A percentile compares a stretch with the other conserved stretches of the same genome.
phyloP scores from a whole-genome alignment of 2,329 filamentous ascomycete genomes.

The Trichocomaceae sp. region DNA sequence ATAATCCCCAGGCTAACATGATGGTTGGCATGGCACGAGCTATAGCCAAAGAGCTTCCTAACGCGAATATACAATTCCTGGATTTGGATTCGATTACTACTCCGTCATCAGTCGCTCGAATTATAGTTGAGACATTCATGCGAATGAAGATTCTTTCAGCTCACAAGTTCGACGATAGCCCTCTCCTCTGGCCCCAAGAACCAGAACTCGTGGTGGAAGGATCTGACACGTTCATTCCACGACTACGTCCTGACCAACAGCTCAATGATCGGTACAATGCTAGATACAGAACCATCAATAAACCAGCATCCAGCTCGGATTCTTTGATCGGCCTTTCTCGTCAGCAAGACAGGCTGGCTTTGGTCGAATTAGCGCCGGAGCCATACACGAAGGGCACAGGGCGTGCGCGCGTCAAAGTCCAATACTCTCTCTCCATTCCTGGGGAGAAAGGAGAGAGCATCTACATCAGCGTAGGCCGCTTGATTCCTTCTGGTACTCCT shows the following conservation, averaged over 20 bases:
- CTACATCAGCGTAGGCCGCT: background rate
- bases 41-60: background rate
- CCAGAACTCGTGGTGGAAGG: conserved; percentile 22
- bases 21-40: conserved; percentile 8
- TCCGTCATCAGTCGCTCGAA: background rate
- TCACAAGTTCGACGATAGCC: background rate
- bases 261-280: background rate
- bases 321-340: too few relatives aligned
- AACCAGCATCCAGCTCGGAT: background rate
- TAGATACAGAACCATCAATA: background rate
- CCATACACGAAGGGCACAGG: background rate
- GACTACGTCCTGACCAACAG: conserved; percentile 14
- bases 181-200: conserved; percentile 24
- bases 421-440: background rate
- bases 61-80: conserved; percentile 3
- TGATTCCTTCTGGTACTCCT: background rate
- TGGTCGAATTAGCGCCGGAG: too few relatives aligned
- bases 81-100: background rate
- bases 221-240: conserved; percentile 23
- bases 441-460: background rate
- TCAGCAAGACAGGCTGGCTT: too few relatives aligned
- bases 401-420: background rate
- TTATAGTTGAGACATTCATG: background rate
- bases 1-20: conserved; percentile 7
- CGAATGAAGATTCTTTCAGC: background rate